Conservation (phyloP, 1,139 yeast genomes). For the Hyphopichia pseudoburtonii region DNA sequence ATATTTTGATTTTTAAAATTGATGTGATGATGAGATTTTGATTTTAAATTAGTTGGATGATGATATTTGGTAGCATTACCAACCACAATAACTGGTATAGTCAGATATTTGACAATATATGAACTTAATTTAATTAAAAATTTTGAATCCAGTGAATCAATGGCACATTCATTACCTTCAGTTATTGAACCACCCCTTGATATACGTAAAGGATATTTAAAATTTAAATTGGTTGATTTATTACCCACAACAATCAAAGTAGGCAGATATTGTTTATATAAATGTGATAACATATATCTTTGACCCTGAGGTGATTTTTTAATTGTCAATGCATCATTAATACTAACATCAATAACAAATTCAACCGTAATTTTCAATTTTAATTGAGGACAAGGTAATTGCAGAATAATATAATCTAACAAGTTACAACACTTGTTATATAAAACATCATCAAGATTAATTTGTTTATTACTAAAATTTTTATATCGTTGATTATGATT, state of each 20-base stretch:
- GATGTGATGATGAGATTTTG: background rate
- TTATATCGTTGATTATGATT: slow-evolving; percentile 7
- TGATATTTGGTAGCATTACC: slow-evolving; percentile 23
- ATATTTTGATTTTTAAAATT: background rate
- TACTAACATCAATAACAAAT: slow-evolving; percentile 36
- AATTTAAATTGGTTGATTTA: slow-evolving; percentile 41
- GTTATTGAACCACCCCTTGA: slow-evolving; percentile 11
- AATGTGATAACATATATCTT: slow-evolving; percentile 36
- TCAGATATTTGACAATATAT: slow-evolving; percentile 40
- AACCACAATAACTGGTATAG: slow-evolving; percentile 41
- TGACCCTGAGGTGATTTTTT: slow-evolving; percentile 20
- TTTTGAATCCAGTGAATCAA: slow-evolving; percentile 7
- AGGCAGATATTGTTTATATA: slow-evolving; percentile 45
- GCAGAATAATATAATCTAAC: slow-evolving; percentile 36
- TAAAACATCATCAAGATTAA: slow-evolving; percentile 28
- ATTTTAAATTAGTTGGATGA: background rate
- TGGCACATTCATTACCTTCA: background rate
- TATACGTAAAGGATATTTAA: slow-evolving; percentile 41
- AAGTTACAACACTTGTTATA: slow-evolving; percentile 40
- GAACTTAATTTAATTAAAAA: slow-evolving; percentile 40
- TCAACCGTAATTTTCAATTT: slow-evolving; percentile 55
- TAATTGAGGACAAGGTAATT: slow-evolving; percentile 26
- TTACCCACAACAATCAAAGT: slow-evolving; percentile 40
- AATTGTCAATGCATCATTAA: slow-evolving; percentile 9
- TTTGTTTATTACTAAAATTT: slow-evolving; percentile 10